A percentile compares a stretch with the other conserved stretches of the same genome.
These are phyloP conservation scores for Bretschneidera sinensis DNA, from an alignment of 345 rosid genomes.

Conservation along the genomic window DNA sequence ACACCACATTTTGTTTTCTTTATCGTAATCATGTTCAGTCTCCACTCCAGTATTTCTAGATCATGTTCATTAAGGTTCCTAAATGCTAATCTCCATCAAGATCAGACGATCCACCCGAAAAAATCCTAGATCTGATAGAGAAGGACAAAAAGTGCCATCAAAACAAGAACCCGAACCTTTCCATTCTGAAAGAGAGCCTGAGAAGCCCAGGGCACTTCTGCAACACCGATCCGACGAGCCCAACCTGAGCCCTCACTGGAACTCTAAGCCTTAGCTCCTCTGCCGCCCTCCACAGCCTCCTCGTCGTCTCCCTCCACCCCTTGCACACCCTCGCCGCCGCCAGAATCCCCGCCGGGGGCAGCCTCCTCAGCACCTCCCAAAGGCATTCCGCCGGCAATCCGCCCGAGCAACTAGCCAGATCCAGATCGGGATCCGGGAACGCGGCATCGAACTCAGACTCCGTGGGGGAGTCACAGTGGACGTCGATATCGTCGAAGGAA, in stretches of 20 bases:
- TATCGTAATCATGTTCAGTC: neutral
- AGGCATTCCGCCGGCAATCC: constrained; percentile 48
- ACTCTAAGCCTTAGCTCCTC: constrained; percentile 80
- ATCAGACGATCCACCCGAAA: constrained; percentile 8
- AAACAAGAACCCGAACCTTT: constrained; percentile 59
- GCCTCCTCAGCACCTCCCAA: constrained; percentile 80
- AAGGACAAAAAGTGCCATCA: neutral
- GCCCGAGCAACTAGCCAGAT: constrained; percentile 33
- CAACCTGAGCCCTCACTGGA: constrained; percentile 62
- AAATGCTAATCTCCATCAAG: neutral
- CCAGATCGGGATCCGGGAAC: constrained; percentile 41
- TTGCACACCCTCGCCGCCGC: constrained; percentile 81
- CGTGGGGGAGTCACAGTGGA: constrained; percentile 39
- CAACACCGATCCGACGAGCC: constrained; percentile 75
- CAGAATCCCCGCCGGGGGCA: constrained; percentile 67
- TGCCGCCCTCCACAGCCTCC: constrained; percentile 80
- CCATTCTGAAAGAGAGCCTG: constrained; percentile 64
- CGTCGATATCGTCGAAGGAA: constrained; percentile 70
- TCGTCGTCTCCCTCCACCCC: constrained; percentile 81
- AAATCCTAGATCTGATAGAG: constrained; percentile 38
- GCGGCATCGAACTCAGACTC: constrained; percentile 33
- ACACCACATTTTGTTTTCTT: no score
- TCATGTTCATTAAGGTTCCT: neutral
- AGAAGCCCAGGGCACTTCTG: constrained; percentile 76
- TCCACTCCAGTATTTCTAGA: neutral